Evolutionary conservation across 805 yeast genomes (phyloP), one percentile per base, ranked within the genome.

Genomic region (Candida ponderosae): DNA sequence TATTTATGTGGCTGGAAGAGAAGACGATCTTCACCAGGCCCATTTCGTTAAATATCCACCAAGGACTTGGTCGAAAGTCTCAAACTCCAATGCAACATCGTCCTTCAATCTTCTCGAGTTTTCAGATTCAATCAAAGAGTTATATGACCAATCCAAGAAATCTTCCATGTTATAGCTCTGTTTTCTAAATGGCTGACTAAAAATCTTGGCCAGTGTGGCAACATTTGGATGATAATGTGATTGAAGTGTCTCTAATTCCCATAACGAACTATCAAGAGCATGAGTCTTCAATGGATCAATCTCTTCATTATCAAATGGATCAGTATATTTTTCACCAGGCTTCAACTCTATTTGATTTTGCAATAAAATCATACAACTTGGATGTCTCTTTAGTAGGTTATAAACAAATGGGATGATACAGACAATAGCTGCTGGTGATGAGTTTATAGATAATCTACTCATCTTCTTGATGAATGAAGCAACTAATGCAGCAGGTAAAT

Each of bases 161-260:
- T 93, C 97, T 56, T 93, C 98, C 69, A 93, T 68, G 56, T 84
- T 84, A 57, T 93, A 93, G 48, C 75, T 74, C 39, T 82, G 79
- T 57, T 93, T 93, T 53, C 80, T 75, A 64, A 88, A 90, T 4
- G 96, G 96, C 60, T 93, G 96, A 16, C 79, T 71, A 54, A 85
- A 83, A 23, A 93, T 84, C 54, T 78, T 81, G 15, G 96, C 96
- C 48, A 93, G 66, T 0, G 96, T 82, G 2, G 96, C 90, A 11
- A 93, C 87, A 51, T 93, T 93, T 14, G 97, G 97, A 62, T 93
- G 97, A 54, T 88, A 90, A 56, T 93, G 98, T 11, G 74, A 60
- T 65, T 80, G 76, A 39, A 84, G 62, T 0, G 95, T 70, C 41
- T 83, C 85, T 39, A 90, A 56, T 59, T 93, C 98, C 98, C 98